phyloP scores from a whole-genome alignment of 108 stramenopile species.

The Conticribra weissflogii region DNA sequence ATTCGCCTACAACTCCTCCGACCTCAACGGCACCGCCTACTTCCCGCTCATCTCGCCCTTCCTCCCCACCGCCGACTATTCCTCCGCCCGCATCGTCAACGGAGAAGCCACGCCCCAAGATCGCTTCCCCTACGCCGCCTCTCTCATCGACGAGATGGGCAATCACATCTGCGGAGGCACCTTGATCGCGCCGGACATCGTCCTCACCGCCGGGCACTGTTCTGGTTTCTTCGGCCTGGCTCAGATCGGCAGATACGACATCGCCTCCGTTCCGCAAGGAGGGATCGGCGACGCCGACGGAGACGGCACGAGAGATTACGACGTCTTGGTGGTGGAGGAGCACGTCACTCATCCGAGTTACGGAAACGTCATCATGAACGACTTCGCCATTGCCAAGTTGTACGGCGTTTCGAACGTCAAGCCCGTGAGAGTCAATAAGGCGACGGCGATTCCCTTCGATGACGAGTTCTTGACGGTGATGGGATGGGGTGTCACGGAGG shows the following conservation, averaged over 20 bases:
- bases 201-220: conserved; percentile 62
- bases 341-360: conserved; percentile 32
- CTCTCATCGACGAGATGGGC: conserved; percentile 7
- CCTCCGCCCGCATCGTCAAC: conserved; percentile 42
- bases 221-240: conserved; percentile 20
- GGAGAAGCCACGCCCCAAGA: conserved; percentile 34
- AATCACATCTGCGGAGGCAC: conserved; percentile 49
- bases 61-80: conserved; percentile 1
- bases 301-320: conserved; percentile 9
- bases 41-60: neutral
- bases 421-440: conserved; percentile 30
- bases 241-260: conserved; percentile 25
- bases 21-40: neutral
- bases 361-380: conserved; percentile 34
- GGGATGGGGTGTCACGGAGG: conserved; percentile 40
- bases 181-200: conserved; percentile 57
- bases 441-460: conserved; percentile 3
- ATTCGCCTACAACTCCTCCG: neutral
- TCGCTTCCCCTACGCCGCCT: conserved; percentile 52
- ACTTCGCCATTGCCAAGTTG: conserved; percentile 44
- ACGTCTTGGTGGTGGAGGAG: conserved; percentile 29
- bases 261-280: no score
- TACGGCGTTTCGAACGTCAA: conserved; percentile 10
- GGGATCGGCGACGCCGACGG: no score
- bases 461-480: conserved; percentile 28